phyloP scores from a whole-genome alignment of 2,329 filamentous ascomycete species.

The Fusarium xylarioides region DNA sequence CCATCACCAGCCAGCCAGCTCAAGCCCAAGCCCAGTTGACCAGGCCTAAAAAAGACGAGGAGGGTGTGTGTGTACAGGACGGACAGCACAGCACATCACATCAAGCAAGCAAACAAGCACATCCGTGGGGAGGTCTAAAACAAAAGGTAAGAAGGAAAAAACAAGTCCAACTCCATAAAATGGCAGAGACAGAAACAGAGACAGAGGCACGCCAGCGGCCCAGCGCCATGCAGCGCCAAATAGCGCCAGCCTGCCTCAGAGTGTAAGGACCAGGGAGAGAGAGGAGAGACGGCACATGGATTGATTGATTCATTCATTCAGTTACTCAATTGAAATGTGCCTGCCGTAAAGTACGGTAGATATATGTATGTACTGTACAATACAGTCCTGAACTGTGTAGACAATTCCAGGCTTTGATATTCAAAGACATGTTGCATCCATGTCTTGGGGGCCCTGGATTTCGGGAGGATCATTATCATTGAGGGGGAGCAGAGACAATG shows the following conservation, averaged over 20 bases:
- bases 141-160: constrained; percentile 5
- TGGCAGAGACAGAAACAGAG: background rate
- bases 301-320: constrained; percentile 19
- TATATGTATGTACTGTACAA: background rate
- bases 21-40: constrained; percentile 20
- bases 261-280: constrained; percentile 6
- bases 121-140: constrained; percentile 25
- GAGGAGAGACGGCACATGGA: background rate
- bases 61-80: constrained; percentile 26
- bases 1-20: constrained; percentile 29
- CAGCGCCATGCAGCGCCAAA: constrained; percentile 30
- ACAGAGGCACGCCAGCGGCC: constrained; percentile 20
- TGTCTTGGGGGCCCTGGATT: constrained; percentile 26
- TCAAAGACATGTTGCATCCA: constrained; percentile 19
- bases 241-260: constrained; percentile 31
- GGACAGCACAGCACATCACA: constrained; percentile 7
- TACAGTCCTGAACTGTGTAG: background rate
- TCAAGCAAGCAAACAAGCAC: background rate
- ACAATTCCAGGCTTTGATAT: constrained; percentile 35
- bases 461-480: constrained; percentile 23
- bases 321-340: constrained; percentile 25
- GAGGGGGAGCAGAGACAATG: constrained; percentile 27
- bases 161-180: background rate
- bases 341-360: background rate
- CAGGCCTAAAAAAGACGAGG: background rate